Conservation (phyloP, 768 basidiomycete genomes). For the Krasilnikovozyma curviuscula region DNA sequence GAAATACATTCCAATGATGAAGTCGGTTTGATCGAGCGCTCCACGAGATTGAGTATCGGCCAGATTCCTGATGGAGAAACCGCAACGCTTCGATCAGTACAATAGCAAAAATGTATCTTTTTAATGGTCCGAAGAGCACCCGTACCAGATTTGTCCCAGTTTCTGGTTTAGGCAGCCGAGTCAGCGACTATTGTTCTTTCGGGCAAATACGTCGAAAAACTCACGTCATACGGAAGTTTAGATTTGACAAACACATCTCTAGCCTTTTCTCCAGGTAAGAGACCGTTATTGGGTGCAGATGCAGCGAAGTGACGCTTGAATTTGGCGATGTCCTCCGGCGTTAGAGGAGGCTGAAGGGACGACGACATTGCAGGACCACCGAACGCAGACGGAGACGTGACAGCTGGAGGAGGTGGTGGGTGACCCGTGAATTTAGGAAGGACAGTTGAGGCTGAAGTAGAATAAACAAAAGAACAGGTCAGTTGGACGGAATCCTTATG, state of each 20-base stretch:
- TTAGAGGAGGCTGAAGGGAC: conserved; percentile 37
- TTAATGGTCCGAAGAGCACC: too few species aligned
- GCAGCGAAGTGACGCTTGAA: conserved; percentile 60
- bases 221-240: too few species aligned
- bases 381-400: background rate
- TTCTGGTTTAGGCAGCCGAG: too few species aligned
- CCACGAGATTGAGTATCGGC: conserved; percentile 92
- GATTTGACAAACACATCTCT: conserved; percentile 81
- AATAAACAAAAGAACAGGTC: background rate
- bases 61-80: conserved; percentile 71
- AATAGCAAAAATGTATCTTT: too few species aligned
- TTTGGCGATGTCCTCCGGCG: conserved; percentile 62
- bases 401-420: conserved; percentile 3
- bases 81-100: too few species aligned
- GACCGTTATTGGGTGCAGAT: conserved; percentile 49
- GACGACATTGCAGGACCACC: background rate
- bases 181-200: too few species aligned
- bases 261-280: conserved; percentile 54
- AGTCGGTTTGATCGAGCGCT: conserved; percentile 69
- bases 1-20: conserved; percentile 87
- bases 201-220: too few species aligned
- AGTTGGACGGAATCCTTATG: background rate
- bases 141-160: conserved; percentile 80
- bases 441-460: background rate
- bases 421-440: conserved; percentile 10